Evolutionary conservation across 1,284 basidiomycete species (phyloP), one percentile per base, ranked within the genome.

Genomic region (Pterulicium gracile): DNA sequence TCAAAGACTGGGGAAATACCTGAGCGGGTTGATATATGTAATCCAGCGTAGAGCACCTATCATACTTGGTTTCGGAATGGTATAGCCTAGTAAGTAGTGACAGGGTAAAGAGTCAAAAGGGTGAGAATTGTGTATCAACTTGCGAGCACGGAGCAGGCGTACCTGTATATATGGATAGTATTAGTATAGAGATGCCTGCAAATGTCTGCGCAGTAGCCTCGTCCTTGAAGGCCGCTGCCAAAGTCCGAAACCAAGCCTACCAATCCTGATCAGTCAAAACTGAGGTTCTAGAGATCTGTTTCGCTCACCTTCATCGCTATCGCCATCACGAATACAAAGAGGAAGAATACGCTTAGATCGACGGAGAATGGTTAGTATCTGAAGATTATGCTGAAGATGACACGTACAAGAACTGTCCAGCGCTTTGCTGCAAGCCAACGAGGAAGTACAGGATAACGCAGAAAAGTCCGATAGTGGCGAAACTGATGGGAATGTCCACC

Each of bases 31-130:
- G 24, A 81, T 68, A 43, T 71, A 80, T 2, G 72, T 72, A 32
- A 83, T 73, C 81, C 82, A 85, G 17, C 67, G 64, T 46, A 85
- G 59, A 2, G 74, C 78, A 10, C 74, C 75, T 13, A 79, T 75
- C 77, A 84, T 82, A 21, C 65, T 68, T 0, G 74, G 69, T 51
- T 65, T 49, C 10, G 62, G 59, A 43, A 63, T 54, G 13, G 51
- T 45, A 27, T 61, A 60, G 15, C 60, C 56, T 1, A 58, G 24
- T 35, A 58, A 60, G 1, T 66, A 67, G 27, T 7, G 27, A n/a
- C n/a, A n/a, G n/a, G n/a, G n/a, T n/a, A n/a, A n/a, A 24, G 69
- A 64, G 55, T 58, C 35, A 41, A 35, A 4, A 19, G 15, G 41
- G 34, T n/a, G 3, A 41, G 15, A 3, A 19, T 12, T n/a, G n/a